Percentiles rank a stretch among this genome's conserved stretches.
These are phyloP conservation scores for Neurospora discreta DNA, from an alignment of 495 filamentous ascomycete genomes.

Conservation along the genomic window DNA sequence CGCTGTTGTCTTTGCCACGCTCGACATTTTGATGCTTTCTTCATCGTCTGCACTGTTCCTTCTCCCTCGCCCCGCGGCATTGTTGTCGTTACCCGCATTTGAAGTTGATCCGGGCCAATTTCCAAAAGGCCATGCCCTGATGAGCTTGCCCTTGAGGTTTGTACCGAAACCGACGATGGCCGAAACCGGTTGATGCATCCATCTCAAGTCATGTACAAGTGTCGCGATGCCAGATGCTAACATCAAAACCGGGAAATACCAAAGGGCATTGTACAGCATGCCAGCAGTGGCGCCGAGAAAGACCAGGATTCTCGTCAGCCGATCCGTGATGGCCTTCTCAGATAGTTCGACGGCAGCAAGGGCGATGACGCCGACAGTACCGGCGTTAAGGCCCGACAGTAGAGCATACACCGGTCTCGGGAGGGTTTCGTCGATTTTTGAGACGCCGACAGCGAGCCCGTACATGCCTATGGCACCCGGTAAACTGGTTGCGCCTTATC, in stretches of 20 bases:
- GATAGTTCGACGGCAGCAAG: slow-evolving; percentile 67
- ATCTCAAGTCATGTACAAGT: slow-evolving; percentile 50
- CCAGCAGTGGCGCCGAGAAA: slow-evolving; percentile 59
- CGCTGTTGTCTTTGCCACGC: not conserved
- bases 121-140: not conserved
- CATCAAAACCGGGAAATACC: slow-evolving; percentile 76
- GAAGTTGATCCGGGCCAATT: not conserved
- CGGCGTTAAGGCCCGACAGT: slow-evolving; percentile 66
- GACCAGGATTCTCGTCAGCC: slow-evolving; percentile 55
- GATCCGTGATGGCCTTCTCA: slow-evolving; percentile 64
- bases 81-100: not conserved
- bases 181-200: slow-evolving; percentile 23
- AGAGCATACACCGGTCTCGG: slow-evolving; percentile 61
- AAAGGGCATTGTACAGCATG: slow-evolving; percentile 64
- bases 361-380: slow-evolving; percentile 71
- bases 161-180: not conserved
- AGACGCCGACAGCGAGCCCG: slow-evolving; percentile 55
- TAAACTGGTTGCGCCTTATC: slow-evolving; percentile 32
- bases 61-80: not conserved
- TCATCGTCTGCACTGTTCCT: slow-evolving; percentile 1
- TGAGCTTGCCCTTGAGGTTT: not conserved
- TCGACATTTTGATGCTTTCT: not conserved
- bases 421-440: slow-evolving; percentile 47
- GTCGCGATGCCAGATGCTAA: slow-evolving; percentile 43
- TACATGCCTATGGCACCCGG: slow-evolving; percentile 74